Percentiles rank a stretch among this genome's conserved stretches.
Evolutionary conservation across 2,329 filamentous ascomycete species (phyloP).

Genomic region (Chaetothyriales sp.): DNA sequence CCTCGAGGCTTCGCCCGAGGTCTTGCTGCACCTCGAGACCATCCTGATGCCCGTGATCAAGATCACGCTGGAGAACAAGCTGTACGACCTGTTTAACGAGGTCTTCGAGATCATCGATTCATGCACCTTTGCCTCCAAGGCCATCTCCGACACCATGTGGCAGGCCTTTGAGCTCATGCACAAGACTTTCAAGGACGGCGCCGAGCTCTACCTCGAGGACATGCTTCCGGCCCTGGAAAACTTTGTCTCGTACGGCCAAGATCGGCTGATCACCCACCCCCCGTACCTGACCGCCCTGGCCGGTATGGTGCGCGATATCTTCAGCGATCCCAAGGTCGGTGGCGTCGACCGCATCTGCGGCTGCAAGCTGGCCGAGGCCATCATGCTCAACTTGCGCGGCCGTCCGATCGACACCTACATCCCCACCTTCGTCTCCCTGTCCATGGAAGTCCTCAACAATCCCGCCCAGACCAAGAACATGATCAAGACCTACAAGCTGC

Average conservation of each 20-base stretch:
- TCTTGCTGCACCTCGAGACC: constrained; percentile 83
- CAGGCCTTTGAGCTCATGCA: constrained; percentile 94
- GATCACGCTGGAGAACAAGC: constrained; percentile 92
- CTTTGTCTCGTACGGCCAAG: constrained; percentile 84
- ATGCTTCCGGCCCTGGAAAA: constrained; percentile 98
- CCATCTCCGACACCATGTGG: constrained; percentile 96
- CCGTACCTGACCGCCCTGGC: constrained; percentile 78
- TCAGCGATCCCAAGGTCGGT: constrained; percentile 79
- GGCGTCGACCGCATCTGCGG: constrained; percentile 92
- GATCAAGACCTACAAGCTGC: constrained; percentile 75
- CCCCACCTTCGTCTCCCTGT: constrained; percentile 74
- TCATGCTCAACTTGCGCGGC: constrained; percentile 88
- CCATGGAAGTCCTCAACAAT: constrained; percentile 66
- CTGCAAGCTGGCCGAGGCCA: constrained; percentile 90
- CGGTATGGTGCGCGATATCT: constrained; percentile 91
- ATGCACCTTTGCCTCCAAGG: constrained; percentile 95
- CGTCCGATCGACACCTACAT: constrained; percentile 64
- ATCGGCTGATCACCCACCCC: constrained; percentile 66
- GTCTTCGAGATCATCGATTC: constrained; percentile 98
- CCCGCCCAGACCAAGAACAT: constrained; percentile 58
- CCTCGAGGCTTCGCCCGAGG: constrained; percentile 90
- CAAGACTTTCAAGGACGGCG: constrained; percentile 90
- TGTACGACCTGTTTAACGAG: constrained; percentile 96
- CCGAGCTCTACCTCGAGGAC: constrained; percentile 93
- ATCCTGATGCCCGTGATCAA: constrained; percentile 95